Conservation (phyloP, 2,329 filamentous ascomycete genomes). For the Exophiala sp. region DNA sequence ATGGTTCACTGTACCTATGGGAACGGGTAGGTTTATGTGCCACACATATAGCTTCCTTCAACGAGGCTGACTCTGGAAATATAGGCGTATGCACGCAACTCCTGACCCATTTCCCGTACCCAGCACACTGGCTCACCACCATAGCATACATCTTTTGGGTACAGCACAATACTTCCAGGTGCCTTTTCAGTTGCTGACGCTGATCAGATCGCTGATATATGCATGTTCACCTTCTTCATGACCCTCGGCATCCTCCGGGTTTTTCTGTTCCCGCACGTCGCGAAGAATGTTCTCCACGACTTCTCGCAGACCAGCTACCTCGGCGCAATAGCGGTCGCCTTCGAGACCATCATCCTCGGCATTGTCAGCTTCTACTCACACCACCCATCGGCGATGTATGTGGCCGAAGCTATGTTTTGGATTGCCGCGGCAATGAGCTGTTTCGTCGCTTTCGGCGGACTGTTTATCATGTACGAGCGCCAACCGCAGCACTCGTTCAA, state of each 20-base stretch:
- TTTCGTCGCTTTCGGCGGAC: constrained; percentile 18
- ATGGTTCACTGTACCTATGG: constrained; percentile 29
- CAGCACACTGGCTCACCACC: constrained; percentile 21
- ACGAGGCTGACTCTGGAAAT: not conserved
- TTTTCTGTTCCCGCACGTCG: constrained; percentile 20
- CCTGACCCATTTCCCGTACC: constrained; percentile 27
- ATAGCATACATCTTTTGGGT: constrained; percentile 28
- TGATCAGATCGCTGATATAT: constrained; percentile 26
- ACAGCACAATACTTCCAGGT: not conserved
- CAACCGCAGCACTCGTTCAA: constrained; percentile 18
- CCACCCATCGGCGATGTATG: constrained; percentile 20
- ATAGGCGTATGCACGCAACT: constrained; percentile 12
- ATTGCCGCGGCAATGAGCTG: constrained; percentile 22
- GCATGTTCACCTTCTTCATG: constrained; percentile 27
- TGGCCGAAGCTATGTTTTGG: constrained; percentile 28
- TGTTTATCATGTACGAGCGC: constrained; percentile 23
- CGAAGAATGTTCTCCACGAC: constrained; percentile 24
- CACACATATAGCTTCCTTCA: not conserved
- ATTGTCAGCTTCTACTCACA: constrained; percentile 28
- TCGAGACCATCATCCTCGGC: constrained; percentile 28
- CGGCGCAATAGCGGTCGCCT: constrained; percentile 26
- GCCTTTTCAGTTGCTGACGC: not conserved
- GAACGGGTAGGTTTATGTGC: constrained; percentile 9
- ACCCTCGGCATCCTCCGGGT: constrained; percentile 17
- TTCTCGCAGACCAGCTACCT: constrained; percentile 28